Percentiles rank a stretch among this genome's conserved stretches.
These are phyloP conservation scores for Adiantum capillusveneris DNA, from an alignment of 75 land plant species.

Conservation along the genomic window DNA sequence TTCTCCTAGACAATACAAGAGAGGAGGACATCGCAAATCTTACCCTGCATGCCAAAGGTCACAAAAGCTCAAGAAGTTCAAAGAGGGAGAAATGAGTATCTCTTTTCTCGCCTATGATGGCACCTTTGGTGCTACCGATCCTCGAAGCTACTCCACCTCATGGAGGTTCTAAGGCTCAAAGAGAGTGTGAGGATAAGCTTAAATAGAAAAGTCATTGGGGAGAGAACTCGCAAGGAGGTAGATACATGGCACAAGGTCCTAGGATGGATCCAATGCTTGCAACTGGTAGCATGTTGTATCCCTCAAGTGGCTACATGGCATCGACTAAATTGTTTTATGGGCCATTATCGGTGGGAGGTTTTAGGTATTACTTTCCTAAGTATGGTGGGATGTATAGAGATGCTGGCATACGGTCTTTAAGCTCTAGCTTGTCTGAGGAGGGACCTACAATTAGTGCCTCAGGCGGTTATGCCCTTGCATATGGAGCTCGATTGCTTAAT, in stretches of 20 bases:
- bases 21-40: too few relatives aligned
- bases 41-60: too few relatives aligned
- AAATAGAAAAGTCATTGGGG: conserved; percentile 39
- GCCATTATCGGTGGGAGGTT: not conserved
- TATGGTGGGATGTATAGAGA: conserved; percentile 3
- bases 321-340: conserved; percentile 8
- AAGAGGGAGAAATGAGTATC: too few relatives aligned
- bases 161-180: too few relatives aligned
- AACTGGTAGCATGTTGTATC: conserved; percentile 13
- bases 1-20: too few relatives aligned
- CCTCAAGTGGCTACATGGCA: conserved; percentile 9
- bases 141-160: too few relatives aligned
- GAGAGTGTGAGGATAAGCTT: too few relatives aligned
- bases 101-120: too few relatives aligned
- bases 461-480: not conserved
- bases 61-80: too few relatives aligned
- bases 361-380: not conserved
- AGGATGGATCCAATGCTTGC: not conserved
- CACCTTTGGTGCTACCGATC: too few relatives aligned
- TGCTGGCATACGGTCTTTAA: conserved; percentile 4
- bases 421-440: not conserved
- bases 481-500: too few relatives aligned
- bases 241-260: conserved; percentile 23
- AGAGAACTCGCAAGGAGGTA: conserved; percentile 16
- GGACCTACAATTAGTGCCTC: conserved; percentile 4